phyloP scores from a whole-genome alignment of 805 yeast species.

The Myxozyma udenii region DNA sequence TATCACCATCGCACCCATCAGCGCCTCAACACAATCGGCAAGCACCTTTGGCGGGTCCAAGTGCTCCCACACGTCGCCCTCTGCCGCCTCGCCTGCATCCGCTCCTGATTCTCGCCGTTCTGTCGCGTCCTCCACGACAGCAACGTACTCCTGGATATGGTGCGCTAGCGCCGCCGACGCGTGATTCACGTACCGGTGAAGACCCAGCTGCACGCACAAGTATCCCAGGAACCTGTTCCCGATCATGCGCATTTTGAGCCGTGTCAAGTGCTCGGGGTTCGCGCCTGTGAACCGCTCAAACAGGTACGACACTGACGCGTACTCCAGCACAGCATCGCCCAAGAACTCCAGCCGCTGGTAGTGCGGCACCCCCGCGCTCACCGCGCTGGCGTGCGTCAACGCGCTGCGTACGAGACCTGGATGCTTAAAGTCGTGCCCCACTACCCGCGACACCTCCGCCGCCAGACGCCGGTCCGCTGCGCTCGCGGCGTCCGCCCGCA shows the following conservation, averaged over 20 bases:
- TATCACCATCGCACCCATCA: slow-evolving; percentile 1
- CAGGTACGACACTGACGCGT: background rate
- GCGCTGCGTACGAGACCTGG: background rate
- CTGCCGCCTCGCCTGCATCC: background rate
- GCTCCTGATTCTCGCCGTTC: background rate
- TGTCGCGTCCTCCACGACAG: background rate
- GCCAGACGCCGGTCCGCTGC: background rate
- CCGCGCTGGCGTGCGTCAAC: background rate
- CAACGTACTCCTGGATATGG: background rate
- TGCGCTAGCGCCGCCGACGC: background rate
- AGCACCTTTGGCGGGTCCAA: slow-evolving; percentile 3
- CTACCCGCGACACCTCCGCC: background rate
- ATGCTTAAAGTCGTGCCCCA: background rate
- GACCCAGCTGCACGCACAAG: background rate
- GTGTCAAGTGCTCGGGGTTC: background rate
- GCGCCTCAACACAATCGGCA: slow-evolving; percentile 2
- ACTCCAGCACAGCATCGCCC: background rate
- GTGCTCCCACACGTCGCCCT: background rate
- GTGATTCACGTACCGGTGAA: background rate
- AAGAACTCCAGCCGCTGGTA: slow-evolving; percentile 5
- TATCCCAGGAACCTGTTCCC: background rate
- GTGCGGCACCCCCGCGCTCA: background rate
- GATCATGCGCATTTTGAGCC: background rate
- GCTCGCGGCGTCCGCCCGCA: background rate
- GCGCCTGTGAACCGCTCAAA: background rate